A percentile compares a stretch with the other conserved stretches of the same genome.
Conservation (phyloP, 345 rosid species). For the Eucalyptus decipiens region DNA sequence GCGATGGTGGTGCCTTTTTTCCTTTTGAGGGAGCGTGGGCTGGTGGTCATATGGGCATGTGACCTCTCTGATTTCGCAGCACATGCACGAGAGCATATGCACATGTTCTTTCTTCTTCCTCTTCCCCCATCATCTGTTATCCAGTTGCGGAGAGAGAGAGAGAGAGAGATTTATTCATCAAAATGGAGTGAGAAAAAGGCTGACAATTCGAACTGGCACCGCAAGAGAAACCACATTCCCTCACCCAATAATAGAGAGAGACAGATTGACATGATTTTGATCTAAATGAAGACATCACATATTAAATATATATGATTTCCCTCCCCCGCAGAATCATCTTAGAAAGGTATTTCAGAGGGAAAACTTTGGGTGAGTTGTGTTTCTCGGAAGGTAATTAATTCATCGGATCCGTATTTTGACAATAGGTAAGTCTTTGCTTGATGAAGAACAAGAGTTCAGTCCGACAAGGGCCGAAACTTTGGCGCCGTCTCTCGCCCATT, state of each 20-base stretch:
- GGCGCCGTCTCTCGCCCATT: not conserved
- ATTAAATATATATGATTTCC: not conserved
- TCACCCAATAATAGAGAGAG: not conserved
- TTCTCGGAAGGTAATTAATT: not conserved
- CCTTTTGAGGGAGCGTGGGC: not conserved
- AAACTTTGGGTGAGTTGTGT: not conserved
- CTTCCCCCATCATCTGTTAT: not conserved
- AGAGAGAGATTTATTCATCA: not conserved
- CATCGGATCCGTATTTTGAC: fast-evolving
- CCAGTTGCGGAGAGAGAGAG: not conserved
- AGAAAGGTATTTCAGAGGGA: not conserved
- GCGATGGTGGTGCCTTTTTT: not conserved
- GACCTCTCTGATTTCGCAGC: not conserved
- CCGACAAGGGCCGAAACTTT: not conserved
- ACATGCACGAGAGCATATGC: not conserved
- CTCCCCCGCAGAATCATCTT: too few relatives aligned
- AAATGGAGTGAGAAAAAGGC: not conserved
- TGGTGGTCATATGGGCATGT: not conserved
- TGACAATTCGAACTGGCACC: not conserved
- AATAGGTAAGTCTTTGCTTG: not conserved
- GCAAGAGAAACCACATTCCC: not conserved
- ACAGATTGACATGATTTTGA: not conserved
- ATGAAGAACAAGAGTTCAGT: not conserved
- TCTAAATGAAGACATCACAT: not conserved
- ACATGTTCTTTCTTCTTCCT: not conserved